Percentiles rank a stretch among this genome's conserved stretches.
These are phyloP conservation scores for Rhizopogon roseolus DNA, from an alignment of 768 basidiomycete genomes.

Conservation along the genomic window DNA sequence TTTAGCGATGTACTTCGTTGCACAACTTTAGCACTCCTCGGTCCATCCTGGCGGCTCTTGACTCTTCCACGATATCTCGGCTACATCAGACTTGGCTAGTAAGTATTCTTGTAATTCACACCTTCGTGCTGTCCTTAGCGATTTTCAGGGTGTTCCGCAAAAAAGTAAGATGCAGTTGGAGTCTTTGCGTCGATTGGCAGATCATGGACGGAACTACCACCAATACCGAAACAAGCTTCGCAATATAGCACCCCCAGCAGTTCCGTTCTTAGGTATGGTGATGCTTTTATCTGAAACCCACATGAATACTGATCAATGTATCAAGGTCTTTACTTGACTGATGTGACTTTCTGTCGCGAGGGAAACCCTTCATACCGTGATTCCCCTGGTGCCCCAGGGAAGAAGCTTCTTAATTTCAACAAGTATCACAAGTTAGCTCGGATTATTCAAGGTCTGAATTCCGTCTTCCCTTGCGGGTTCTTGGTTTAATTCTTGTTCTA, in stretches of 20 bases:
- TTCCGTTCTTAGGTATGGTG: conserved; percentile 85
- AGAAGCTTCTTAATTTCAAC: conserved; percentile 91
- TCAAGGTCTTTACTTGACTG: conserved; percentile 79
- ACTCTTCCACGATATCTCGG: conserved; percentile 91
- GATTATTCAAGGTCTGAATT: conserved; percentile 67
- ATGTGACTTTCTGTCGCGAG: conserved; percentile 93
- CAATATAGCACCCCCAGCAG: conserved; percentile 85
- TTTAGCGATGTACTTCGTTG: conserved; percentile 75
- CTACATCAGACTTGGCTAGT: conserved; percentile 93
- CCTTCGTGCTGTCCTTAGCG: neutral
- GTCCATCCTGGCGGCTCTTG: conserved; percentile 89
- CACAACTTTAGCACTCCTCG: conserved; percentile 92
- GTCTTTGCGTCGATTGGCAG: conserved; percentile 76
- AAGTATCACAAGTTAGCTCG: conserved; percentile 90
- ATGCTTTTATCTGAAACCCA: neutral
- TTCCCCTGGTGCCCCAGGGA: conserved; percentile 68
- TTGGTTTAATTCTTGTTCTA: conserved; percentile 18
- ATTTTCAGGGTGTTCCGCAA: conserved; percentile 66
- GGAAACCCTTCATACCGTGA: conserved; percentile 86
- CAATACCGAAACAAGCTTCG: conserved; percentile 88
- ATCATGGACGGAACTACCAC: conserved; percentile 86
- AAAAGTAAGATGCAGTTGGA: conserved; percentile 84
- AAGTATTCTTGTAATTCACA: conserved; percentile 25
- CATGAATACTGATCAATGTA: conserved; percentile 3
- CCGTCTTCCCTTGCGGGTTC: neutral